These are phyloP conservation scores for Biscogniauxia mediterranea DNA, from an alignment of 2,329 filamentous ascomycete species.

Conservation along the genomic window DNA sequence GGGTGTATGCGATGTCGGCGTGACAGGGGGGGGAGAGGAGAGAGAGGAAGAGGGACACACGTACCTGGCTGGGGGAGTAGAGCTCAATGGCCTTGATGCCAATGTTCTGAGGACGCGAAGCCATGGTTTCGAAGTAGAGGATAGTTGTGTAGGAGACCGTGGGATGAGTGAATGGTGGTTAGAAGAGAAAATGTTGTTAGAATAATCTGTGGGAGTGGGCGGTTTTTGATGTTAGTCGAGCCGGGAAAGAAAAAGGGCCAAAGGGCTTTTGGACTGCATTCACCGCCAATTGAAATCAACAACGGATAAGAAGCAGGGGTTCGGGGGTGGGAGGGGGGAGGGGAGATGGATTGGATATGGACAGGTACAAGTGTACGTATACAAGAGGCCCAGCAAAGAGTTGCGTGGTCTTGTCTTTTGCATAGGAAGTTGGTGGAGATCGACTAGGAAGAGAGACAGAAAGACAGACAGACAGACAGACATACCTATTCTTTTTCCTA, in stretches of 20 bases:
- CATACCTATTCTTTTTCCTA: background rate
- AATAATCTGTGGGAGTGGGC: background rate
- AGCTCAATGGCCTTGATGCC: slow-evolving; percentile 92
- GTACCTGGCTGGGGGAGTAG: slow-evolving; percentile 82
- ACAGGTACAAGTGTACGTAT: background rate
- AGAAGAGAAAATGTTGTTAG: slow-evolving; percentile 3
- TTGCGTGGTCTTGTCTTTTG: background rate
- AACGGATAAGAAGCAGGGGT: background rate
- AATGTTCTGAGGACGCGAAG: slow-evolving; percentile 78
- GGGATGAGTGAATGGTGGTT: slow-evolving; percentile 5
- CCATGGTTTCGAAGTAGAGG: slow-evolving; percentile 48
- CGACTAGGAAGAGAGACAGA: no score
- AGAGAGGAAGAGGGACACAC: slow-evolving; percentile 29
- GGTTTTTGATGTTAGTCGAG: slow-evolving; percentile 6
- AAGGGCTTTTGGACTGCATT: slow-evolving; percentile 2
- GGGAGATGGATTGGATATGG: background rate
- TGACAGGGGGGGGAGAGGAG: background rate
- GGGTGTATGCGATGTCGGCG: slow-evolving; percentile 1
- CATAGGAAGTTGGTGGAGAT: background rate
- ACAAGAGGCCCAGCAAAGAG: background rate
- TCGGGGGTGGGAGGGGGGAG: no score
- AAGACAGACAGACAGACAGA: no score
- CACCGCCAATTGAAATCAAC: slow-evolving; percentile 3
- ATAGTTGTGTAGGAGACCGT: background rate
- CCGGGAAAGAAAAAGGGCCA: background rate